A percentile compares a stretch with the other conserved stretches of the same genome.
Evolutionary conservation across 1,139 yeast genomes (phyloP).

Genomic region (Lizanozyma gosingica): DNA sequence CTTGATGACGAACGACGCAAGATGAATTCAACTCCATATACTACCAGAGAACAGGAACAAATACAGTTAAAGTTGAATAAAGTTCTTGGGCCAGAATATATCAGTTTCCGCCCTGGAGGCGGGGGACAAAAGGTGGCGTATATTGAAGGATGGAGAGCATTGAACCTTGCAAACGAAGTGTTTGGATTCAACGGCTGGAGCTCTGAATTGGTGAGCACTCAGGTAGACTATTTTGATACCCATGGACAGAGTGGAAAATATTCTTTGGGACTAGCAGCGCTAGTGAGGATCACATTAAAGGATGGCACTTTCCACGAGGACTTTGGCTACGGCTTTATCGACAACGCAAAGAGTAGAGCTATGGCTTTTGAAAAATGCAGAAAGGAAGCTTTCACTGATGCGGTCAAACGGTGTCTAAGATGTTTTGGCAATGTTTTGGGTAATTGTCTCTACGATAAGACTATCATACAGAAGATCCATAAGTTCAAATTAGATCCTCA

Average conservation of each 20-base stretch:
- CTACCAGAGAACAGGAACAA: constrained; percentile 27
- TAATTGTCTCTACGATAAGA: constrained; percentile 68
- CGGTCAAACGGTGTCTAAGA: constrained; percentile 64
- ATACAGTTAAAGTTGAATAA: constrained; percentile 43
- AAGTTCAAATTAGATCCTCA: constrained; percentile 27
- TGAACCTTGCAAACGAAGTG: constrained; percentile 68
- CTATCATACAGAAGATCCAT: constrained; percentile 48
- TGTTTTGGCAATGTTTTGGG: constrained; percentile 78
- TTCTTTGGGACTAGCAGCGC: constrained; percentile 60
- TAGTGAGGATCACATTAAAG: constrained; percentile 60
- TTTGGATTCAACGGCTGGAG: constrained; percentile 82
- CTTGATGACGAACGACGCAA: constrained; percentile 1
- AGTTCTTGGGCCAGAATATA: constrained; percentile 83
- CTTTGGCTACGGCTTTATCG: constrained; percentile 73
- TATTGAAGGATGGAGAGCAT: constrained; percentile 75
- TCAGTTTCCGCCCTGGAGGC: constrained; percentile 73
- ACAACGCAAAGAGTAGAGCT: constrained; percentile 60
- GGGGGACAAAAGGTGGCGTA: constrained; percentile 63
- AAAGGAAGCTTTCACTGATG: constrained; percentile 79
- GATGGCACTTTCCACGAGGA: constrained; percentile 78
- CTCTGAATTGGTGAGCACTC: constrained; percentile 55
- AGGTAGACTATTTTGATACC: constrained; percentile 66
- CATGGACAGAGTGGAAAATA: constrained; percentile 43
- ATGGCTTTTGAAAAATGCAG: constrained; percentile 75
- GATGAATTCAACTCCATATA: constrained; percentile 22